Conservation (phyloP, 257 asterid species). For the Rubia yunnanensis region DNA sequence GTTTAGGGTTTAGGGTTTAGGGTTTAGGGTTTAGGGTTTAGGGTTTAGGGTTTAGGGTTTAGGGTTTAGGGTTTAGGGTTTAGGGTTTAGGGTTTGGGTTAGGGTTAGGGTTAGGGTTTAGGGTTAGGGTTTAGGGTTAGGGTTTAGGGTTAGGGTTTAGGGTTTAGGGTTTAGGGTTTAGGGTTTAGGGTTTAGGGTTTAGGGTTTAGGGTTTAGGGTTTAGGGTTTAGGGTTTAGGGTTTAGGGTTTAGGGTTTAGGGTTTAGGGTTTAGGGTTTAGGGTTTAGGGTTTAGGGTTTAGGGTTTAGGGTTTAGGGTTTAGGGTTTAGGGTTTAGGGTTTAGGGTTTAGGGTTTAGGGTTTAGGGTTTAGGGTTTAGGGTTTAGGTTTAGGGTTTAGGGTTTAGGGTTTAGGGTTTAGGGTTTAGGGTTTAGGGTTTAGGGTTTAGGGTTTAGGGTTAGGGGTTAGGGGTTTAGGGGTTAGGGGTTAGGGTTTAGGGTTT, state of each 20-base stretch:
- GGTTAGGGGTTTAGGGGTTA: slow-evolving; percentile 11
- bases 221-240: slow-evolving; percentile 16
- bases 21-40: slow-evolving; percentile 19
- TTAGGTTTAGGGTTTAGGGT: slow-evolving; percentile 6
- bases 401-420: slow-evolving; percentile 9
- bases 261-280: slow-evolving; percentile 16
- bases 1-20: slow-evolving; percentile 21
- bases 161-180: slow-evolving; percentile 12
- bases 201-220: slow-evolving; percentile 18
- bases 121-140: slow-evolving; percentile 10
- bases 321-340: slow-evolving; percentile 9
- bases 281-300: slow-evolving; percentile 1
- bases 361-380: slow-evolving; percentile 18
- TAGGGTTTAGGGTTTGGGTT: slow-evolving; percentile 15
- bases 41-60: slow-evolving; percentile 16
- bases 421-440: slow-evolving; percentile 12
- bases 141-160: slow-evolving; percentile 5
- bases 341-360: slow-evolving; percentile 13
- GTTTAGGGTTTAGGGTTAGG: slow-evolving; percentile 16
- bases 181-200: slow-evolving; percentile 17
- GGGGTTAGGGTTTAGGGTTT: slow-evolving; percentile 18
- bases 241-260: slow-evolving; percentile 14
- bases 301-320: background rate
- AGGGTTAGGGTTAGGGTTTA: slow-evolving; percentile 9
- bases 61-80: slow-evolving; percentile 22